Base-by-base conservation (phyloP, 2,329 filamentous ascomycete genomes). In the Pestalotiopsis sp. region DNA sequence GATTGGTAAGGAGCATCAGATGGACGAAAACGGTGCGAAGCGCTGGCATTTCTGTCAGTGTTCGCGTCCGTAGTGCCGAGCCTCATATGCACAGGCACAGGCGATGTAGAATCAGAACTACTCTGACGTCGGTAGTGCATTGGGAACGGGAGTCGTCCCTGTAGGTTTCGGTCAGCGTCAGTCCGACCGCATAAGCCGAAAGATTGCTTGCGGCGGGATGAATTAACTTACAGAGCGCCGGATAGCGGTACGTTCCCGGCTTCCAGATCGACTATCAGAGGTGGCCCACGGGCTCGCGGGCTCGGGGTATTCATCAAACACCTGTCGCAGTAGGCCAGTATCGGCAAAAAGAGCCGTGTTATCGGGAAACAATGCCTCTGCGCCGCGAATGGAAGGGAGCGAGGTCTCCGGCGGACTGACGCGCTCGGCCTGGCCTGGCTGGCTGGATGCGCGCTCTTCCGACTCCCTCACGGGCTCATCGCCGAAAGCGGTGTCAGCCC, bases 51-150 rank as follows among this genome's bases (percentile, higher is more conserved):
- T 2, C 44, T 52, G 4, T 52, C 44, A n/a, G 44, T 6, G 44
- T 20, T 52, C 20, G 17, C 20, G 44, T 52, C 44, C 7, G 17
- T 20, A n/a, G 7, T 52, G 7, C 20, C 44, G 44, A 17, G 17
- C 44, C 44, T 52, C 44, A 52, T 9, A 52, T 52, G 44, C 44
- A 52, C 44, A n/a, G 55, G 44, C 44, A 52, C 44, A n/a, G 55
- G 17, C 20, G 64, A 9, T 9, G 64, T 55, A 6, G 64, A 59
- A 20, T 66, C 64, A 55, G 22, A 66, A 24, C 64, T 59, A 20
- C 64, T 48, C 20, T 58, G 64, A 30, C 52, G 64, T 17, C 20
- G 24, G 26, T 14, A 59, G 20, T n/a, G 20, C 5, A 20, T 17
- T n/a, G 44, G 44, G 44, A 52, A 52, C 9, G 44, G 26, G 13